A percentile compares a stretch with the other conserved stretches of the same genome.
phyloP scores from a whole-genome alignment of 768 basidiomycete genomes.

The Boletus pseudopeckii region DNA sequence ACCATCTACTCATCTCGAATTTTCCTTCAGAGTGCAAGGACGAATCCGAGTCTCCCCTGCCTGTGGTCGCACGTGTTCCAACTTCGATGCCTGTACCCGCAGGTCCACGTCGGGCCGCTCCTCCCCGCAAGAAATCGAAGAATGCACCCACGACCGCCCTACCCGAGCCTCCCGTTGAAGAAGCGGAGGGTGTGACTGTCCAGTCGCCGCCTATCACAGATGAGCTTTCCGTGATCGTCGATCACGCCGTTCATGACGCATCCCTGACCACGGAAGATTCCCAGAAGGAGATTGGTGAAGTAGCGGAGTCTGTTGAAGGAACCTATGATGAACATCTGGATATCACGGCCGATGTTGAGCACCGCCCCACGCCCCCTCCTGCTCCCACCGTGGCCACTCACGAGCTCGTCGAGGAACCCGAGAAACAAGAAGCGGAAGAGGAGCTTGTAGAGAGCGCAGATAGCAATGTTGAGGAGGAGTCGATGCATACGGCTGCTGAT shows the following conservation, averaged over 20 bases:
- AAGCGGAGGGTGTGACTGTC: conserved; percentile 1
- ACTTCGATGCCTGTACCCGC: conserved; percentile 71
- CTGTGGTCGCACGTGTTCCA: conserved; percentile 39
- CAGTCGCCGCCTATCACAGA: conserved; percentile 3
- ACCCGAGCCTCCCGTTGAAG: conserved; percentile 27
- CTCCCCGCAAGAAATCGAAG: conserved; percentile 67
- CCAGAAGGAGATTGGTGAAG: conserved; percentile 13
- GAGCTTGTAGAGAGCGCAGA: conserved; percentile 3
- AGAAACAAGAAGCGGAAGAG: conserved; percentile 16
- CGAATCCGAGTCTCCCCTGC: conserved; percentile 27
- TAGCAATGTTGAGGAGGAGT: background rate
- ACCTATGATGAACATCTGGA: background rate
- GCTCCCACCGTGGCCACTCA: conserved; percentile 2
- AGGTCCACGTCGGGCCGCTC: conserved; percentile 69
- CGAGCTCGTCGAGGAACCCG: conserved; percentile 5
- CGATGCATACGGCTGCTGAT: background rate
- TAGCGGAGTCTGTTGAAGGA: background rate
- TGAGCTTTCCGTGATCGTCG: conserved; percentile 1
- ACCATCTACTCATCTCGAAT: conserved; percentile 5
- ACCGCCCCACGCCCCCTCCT: background rate
- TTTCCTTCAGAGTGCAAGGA: conserved; percentile 17
- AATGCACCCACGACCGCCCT: conserved; percentile 38
- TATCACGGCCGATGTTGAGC: background rate
- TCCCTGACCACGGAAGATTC: conserved; percentile 1
- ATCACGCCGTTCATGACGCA: conserved; percentile 5